Percentiles rank a stretch among this genome's conserved stretches.
These are phyloP conservation scores for Astrothelium macrocarpum DNA, from an alignment of 495 filamentous ascomycete genomes.

Conservation along the genomic window DNA sequence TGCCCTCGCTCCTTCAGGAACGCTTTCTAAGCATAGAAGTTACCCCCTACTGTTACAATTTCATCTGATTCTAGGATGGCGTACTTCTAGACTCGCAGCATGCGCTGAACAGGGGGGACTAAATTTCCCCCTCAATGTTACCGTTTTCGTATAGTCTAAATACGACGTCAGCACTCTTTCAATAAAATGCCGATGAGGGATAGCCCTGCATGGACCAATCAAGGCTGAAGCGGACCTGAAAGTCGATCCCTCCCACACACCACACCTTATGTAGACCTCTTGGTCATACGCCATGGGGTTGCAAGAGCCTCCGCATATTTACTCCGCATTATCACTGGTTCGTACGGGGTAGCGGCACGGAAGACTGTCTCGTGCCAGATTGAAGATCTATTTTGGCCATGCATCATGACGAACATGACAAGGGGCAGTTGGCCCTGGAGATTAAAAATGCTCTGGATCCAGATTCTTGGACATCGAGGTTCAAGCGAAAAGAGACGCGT, in stretches of 20 bases:
- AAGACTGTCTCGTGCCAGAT: neutral
- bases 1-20: no score
- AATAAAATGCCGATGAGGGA: neutral
- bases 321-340: neutral
- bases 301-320: neutral
- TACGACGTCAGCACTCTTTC: neutral
- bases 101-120: neutral
- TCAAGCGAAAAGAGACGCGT: neutral
- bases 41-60: no score
- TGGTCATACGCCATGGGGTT: neutral
- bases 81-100: no score
- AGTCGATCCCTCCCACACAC: neutral
- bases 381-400: neutral
- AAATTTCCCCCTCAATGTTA: neutral
- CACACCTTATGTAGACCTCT: neutral
- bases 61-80: no score
- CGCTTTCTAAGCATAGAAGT: no score
- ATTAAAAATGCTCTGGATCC: neutral
- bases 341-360: neutral
- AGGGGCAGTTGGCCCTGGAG: neutral
- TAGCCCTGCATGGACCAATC: neutral
- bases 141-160: neutral
- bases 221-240: neutral
- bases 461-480: neutral
- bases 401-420: slow-evolving; percentile 2